phyloP scores from a whole-genome alignment of 305 asterid species.

The Fraxinus velutina region DNA sequence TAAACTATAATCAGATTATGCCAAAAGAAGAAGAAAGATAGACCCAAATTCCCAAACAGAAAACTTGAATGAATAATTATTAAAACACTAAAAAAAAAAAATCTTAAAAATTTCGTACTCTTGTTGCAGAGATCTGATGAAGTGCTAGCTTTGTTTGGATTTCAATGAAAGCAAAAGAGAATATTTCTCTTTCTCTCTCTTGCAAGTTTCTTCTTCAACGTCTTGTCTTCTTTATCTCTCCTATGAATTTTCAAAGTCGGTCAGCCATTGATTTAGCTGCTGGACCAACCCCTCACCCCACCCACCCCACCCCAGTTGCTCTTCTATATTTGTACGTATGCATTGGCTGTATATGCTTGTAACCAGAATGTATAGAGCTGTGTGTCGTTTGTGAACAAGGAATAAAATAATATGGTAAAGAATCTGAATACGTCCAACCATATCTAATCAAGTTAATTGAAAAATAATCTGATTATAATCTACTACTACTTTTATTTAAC shows the following conservation, averaged over 20 bases:
- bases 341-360: slow-evolving; percentile 87
- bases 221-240: slow-evolving; percentile 21
- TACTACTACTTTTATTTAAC: background rate
- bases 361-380: slow-evolving; percentile 71
- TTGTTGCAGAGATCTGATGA: slow-evolving; percentile 27
- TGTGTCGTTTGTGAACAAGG: slow-evolving; percentile 51
- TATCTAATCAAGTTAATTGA: background rate
- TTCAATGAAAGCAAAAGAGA: slow-evolving; percentile 45
- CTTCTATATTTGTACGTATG: slow-evolving; percentile 36
- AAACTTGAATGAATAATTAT: background rate
- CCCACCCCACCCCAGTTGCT: slow-evolving; percentile 11
- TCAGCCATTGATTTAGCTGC: slow-evolving; percentile 68
- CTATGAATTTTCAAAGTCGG: slow-evolving; percentile 48
- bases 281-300: slow-evolving; percentile 32
- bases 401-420: background rate
- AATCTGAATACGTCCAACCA: background rate
- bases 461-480: background rate
- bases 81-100: slow-evolving; percentile 16
- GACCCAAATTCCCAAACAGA: slow-evolving; percentile 6
- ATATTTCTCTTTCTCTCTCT: slow-evolving; percentile 38
- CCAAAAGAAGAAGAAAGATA: slow-evolving; percentile 38
- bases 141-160: slow-evolving; percentile 38
- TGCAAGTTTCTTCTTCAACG: background rate
- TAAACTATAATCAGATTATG: slow-evolving; percentile 20
- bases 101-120: slow-evolving; percentile 19